Evolutionary conservation across 2,329 filamentous ascomycete genomes (phyloP).

Genomic region (Aspergillus arachidicola): DNA sequence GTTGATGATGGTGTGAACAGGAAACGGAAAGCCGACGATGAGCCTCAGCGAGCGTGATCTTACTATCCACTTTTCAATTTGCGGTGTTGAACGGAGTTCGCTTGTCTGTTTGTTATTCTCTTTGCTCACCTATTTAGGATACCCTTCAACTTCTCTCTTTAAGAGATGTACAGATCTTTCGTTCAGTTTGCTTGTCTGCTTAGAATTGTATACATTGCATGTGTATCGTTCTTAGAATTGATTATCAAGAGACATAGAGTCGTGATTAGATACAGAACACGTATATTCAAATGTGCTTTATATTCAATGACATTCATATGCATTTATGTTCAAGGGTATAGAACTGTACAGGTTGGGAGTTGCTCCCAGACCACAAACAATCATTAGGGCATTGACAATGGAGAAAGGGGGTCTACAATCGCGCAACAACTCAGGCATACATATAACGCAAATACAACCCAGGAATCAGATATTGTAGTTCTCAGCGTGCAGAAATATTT

Average conservation of each 20-base stretch:
- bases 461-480: conserved; percentile 78
- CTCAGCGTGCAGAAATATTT: conserved; percentile 92
- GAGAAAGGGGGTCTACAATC: background rate
- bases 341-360: background rate
- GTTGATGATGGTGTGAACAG: conserved; percentile 22
- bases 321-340: conserved; percentile 7
- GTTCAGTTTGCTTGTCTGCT: background rate
- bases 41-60: conserved; percentile 22
- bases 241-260: background rate
- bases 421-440: conserved; percentile 1
- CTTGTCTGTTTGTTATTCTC: conserved; percentile 9
- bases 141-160: conserved; percentile 10
- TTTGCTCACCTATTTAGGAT: conserved; percentile 1
- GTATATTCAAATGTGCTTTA: conserved; percentile 4
- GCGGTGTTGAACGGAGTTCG: background rate
- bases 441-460: background rate
- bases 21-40: conserved; percentile 37
- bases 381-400: conserved; percentile 5
- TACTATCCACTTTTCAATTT: background rate
- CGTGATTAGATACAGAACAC: conserved; percentile 1
- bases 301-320: conserved; percentile 9
- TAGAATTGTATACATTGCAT: conserved; percentile 8
- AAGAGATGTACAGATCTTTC: conserved; percentile 1
- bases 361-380: background rate
- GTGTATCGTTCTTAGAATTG: background rate